Evolutionary conservation across 192 early-diverging fungal species (phyloP).

Genomic region (Gaertneriomyces sp.): DNA sequence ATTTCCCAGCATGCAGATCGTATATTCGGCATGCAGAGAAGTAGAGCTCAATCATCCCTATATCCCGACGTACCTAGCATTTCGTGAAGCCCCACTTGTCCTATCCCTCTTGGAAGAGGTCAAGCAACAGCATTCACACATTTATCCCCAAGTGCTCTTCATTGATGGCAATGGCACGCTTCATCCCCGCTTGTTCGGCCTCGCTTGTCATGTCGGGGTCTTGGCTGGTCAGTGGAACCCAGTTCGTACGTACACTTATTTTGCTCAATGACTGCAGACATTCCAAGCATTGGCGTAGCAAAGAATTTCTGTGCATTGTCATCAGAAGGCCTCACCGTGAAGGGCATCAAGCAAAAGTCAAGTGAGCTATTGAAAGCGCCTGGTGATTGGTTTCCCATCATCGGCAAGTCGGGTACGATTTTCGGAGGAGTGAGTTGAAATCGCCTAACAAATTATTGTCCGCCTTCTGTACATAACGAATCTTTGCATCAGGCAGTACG

Average conservation of each 20-base stretch:
- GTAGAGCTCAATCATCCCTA: conserved; percentile 74
- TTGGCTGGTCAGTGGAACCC: conserved; percentile 27
- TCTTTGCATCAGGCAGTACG: conserved; percentile 28
- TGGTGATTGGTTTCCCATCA: conserved; percentile 43
- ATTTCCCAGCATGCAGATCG: conserved; percentile 60
- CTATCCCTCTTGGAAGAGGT: conserved; percentile 53
- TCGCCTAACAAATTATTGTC: background rate
- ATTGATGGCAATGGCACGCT: conserved; percentile 39
- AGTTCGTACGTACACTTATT: conserved; percentile 9
- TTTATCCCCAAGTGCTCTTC: conserved; percentile 64
- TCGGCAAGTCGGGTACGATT: conserved; percentile 42
- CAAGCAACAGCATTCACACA: conserved; percentile 40
- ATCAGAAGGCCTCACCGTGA: conserved; percentile 57
- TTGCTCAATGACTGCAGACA: conserved; percentile 39
- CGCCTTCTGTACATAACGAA: background rate
- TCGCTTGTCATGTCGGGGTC: conserved; percentile 81
- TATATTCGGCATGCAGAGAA: conserved; percentile 14
- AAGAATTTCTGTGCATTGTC: conserved; percentile 87
- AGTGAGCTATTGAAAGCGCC: conserved; percentile 20
- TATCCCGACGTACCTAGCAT: conserved; percentile 86
- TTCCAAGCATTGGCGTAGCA: conserved; percentile 82
- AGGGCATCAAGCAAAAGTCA: conserved; percentile 36
- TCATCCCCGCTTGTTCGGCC: conserved; percentile 84
- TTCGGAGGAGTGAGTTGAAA: conserved; percentile 43
- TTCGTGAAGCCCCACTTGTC: conserved; percentile 75